phyloP scores from a whole-genome alignment of 768 basidiomycete species.

The Antrodiella citrinella region DNA sequence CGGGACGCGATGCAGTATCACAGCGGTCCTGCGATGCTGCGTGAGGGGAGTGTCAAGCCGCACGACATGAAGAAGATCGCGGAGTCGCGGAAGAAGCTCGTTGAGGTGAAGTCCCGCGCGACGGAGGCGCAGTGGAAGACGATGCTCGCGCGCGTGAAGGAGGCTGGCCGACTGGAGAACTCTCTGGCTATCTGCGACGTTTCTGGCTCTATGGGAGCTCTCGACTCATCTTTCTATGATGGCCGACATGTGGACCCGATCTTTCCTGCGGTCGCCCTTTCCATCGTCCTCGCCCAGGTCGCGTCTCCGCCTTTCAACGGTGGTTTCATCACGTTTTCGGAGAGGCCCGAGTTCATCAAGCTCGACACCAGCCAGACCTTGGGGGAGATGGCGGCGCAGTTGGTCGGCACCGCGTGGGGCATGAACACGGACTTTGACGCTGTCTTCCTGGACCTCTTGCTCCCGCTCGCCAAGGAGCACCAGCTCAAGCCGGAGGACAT shows the following conservation, averaged over 20 bases:
- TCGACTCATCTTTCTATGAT: constrained; percentile 4
- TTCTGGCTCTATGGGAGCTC: constrained; percentile 59
- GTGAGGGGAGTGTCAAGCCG: neutral
- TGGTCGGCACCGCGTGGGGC: constrained; percentile 34
- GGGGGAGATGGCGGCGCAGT: constrained; percentile 26
- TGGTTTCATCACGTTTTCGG: constrained; percentile 64
- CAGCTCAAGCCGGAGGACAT: constrained; percentile 59
- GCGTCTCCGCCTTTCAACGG: constrained; percentile 57
- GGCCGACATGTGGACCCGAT: constrained; percentile 33
- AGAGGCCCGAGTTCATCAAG: constrained; percentile 36
- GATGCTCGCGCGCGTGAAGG: constrained; percentile 43
- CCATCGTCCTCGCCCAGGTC: constrained; percentile 54
- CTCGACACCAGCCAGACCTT: constrained; percentile 38
- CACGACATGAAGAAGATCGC: constrained; percentile 3
- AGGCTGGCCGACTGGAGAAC: constrained; percentile 49
- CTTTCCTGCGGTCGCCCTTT: constrained; percentile 54
- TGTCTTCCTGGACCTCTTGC: constrained; percentile 53
- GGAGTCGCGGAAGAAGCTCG: constrained; percentile 24
- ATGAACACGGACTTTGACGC: constrained; percentile 57
- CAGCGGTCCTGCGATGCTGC: constrained; percentile 6
- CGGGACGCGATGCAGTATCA: constrained; percentile 23
- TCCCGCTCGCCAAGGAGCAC: constrained; percentile 50
- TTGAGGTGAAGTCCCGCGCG: constrained; percentile 33
- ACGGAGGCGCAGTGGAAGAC: constrained; percentile 62
- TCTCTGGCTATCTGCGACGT: constrained; percentile 67